phyloP scores from a whole-genome alignment of 306 rosid genomes.

The Dalbergia oliveri region DNA sequence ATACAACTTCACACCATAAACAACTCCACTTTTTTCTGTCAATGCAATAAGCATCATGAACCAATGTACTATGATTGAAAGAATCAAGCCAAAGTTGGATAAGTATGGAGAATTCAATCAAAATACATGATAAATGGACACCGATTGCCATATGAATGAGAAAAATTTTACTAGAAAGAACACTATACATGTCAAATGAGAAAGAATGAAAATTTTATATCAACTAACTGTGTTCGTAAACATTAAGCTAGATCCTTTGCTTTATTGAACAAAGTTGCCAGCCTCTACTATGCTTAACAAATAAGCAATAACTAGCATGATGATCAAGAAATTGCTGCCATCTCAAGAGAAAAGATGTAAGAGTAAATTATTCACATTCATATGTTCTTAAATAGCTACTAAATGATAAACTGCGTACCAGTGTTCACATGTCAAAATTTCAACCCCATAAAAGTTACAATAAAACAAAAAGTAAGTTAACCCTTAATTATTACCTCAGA shows the following conservation, averaged over 20 bases:
- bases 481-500: neutral
- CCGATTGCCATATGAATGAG: neutral
- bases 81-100: slow-evolving; percentile 9
- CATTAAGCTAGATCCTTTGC: neutral
- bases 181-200: neutral
- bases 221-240: neutral
- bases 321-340: neutral
- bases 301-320: neutral
- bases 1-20: slow-evolving; percentile 86
- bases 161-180: neutral
- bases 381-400: neutral
- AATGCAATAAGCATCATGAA: slow-evolving; percentile 44
- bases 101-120: neutral
- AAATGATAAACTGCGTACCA: neutral
- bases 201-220: neutral
- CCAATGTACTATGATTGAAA: neutral
- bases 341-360: neutral
- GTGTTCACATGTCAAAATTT: neutral
- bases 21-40: slow-evolving; percentile 76
- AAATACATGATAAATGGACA: neutral
- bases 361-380: neutral
- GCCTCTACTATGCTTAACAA: neutral
- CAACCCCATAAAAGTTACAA: neutral
- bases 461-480: neutral
- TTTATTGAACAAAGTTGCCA: neutral